Base-by-base conservation (phyloP, 2,329 filamentous ascomycete genomes). In the Exophiala dermatitidis region DNA sequence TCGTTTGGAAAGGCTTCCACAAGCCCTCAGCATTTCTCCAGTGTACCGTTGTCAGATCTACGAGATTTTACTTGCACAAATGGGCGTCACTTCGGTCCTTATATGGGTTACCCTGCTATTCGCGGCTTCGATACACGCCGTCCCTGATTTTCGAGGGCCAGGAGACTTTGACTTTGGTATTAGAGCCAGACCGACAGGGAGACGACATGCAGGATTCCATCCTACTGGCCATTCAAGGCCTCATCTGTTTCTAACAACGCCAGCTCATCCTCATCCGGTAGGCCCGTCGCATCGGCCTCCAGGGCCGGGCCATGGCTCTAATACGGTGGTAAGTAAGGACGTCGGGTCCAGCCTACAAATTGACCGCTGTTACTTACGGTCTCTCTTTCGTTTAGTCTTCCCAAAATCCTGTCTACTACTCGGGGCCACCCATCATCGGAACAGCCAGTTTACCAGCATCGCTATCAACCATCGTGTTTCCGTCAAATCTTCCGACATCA, bases 401-500 rank as follows among this genome's bases (percentile, higher is more conserved):
- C 31, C 32, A 34, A 12, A 36, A 19, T 30, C 12, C 36, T 7
- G 40, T 52, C 37, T 50, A 50, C 34, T 50, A 57, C 8, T 47
- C 43, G 12, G 50, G 50, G 8, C 36, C 50, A 10, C 38, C 34
- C 9, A 57, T 57, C n/a, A 38, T 50, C n/a, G 54, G 54, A 6
- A 53, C 51, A n/a, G 45, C 50, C 5, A 26, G 45, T 26, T 34
- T 57, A 6, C 54, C 54, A 12, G 41, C 54, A 26, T 53, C 54
- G 8, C 30, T 57, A 33, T 57, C 54, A 19, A 34, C 46, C 8
- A 29, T 50, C 19, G 30, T 57, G 12, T 57, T 57, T 43, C 50
- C 50, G 2, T 26, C 43, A 5, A 29, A 30, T 26, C 34, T 33
- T 10, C 36, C 50, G n/a, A 50, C 29, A 5, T 31, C 46, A 10